Evolutionary conservation across 169 alveolate genomes (phyloP), one percentile per base, ranked within the genome.

Genomic region (Babesia gibsoni): DNA sequence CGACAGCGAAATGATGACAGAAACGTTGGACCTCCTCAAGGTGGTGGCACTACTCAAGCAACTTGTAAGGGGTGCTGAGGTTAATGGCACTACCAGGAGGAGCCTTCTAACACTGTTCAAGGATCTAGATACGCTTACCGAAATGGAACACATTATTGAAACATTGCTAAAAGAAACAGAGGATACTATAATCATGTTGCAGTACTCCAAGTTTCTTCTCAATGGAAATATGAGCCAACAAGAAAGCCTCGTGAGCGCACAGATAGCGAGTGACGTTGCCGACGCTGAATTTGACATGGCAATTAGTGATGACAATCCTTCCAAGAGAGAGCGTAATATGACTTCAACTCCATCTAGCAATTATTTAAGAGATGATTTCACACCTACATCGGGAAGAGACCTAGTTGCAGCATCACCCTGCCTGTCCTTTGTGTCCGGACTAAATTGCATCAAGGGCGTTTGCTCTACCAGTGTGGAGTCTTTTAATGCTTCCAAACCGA

Each of bases 381-480:
- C 46, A 16, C 46, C 16, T 10, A 39, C 16, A 16, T 25, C 52
- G 10, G 73, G 50, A 10, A 61, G 6, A 14, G 36, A 16, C 3
- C 48, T 67, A 6, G 42, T 77, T 2, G n/a, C 45, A 12, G 48
- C 86, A 27, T 56, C 73, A 25, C 86, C 86, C 23, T 65, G 80
- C 52, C 10, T 57, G 36, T 41, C 86, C 5, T 68, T 77, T 27
- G 18, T 16, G 29, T 61, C 46, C 36, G 80, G 82, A 36, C 57
- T 66, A 30, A 54, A 42, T 7, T 77, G 86, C 45, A 52, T 36
- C 33, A 29, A 54, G 36, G 86, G 86, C n/a, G 27, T 16, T 23
- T 77, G 86, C 45, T 18, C 67, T 33, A 77, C 86, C 8, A 63
- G 79, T 10, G 16, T 20, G 42, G 52, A 77, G n/a, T 54, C 69